phyloP scores from a whole-genome alignment of 2,329 filamentous ascomycete genomes.

The Monosporascus sp. region DNA sequence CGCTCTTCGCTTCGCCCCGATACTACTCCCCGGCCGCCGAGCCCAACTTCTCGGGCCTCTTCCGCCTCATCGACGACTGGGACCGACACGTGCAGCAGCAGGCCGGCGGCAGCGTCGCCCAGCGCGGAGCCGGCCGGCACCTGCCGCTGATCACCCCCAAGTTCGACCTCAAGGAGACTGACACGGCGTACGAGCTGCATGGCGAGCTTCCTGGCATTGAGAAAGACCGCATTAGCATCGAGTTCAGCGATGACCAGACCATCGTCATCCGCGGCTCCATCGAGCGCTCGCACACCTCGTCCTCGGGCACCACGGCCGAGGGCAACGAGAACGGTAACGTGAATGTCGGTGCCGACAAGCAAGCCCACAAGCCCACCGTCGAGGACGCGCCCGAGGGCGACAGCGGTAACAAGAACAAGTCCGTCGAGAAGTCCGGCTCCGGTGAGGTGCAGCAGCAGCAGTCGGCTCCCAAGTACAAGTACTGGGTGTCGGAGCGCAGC shows the following conservation, averaged over 20 bases:
- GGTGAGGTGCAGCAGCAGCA: slow-evolving; percentile 14
- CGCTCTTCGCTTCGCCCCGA: slow-evolving; percentile 50
- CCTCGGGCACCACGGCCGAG: slow-evolving; percentile 42
- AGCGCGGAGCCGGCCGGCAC: slow-evolving; percentile 11
- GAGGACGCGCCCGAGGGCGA: slow-evolving; percentile 49
- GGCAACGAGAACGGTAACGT: slow-evolving; percentile 22
- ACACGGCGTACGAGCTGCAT: slow-evolving; percentile 66
- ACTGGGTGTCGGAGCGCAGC: slow-evolving; percentile 65
- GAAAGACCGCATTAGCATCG: slow-evolving; percentile 69
- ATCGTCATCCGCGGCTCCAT: slow-evolving; percentile 64
- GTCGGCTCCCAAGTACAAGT: slow-evolving; percentile 43
- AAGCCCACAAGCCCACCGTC: slow-evolving; percentile 56
- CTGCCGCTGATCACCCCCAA: slow-evolving; percentile 63
- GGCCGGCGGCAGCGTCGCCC: slow-evolving; percentile 2
- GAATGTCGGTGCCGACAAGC: slow-evolving; percentile 8
- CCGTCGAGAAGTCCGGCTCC: slow-evolving; percentile 24
- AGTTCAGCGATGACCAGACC: slow-evolving; percentile 73
- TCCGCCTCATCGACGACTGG: slow-evolving; percentile 61
- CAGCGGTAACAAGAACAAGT: slow-evolving; percentile 16
- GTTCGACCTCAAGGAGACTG: slow-evolving; percentile 72
- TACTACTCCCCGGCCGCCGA: slow-evolving; percentile 38
- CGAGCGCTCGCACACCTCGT: slow-evolving; percentile 58
- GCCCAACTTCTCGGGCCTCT: slow-evolving; percentile 53
- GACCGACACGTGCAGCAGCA: slow-evolving; percentile 46
- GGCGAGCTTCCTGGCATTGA: slow-evolving; percentile 73